phyloP scores from a whole-genome alignment of 768 basidiomycete species.

The Suillus sp. region DNA sequence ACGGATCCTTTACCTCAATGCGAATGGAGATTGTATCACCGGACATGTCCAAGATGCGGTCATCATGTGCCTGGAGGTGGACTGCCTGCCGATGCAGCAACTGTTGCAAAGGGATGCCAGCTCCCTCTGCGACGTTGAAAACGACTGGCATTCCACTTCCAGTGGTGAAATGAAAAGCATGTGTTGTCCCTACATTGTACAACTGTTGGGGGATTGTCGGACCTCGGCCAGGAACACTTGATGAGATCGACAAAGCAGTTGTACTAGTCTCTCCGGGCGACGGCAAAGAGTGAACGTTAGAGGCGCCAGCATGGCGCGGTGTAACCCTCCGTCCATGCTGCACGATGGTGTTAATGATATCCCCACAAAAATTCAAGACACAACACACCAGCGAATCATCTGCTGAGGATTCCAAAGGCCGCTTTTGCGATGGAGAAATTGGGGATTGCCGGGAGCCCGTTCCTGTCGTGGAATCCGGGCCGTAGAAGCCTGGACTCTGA shows the following conservation, averaged over 20 bases:
- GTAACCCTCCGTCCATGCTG: slow-evolving; percentile 24
- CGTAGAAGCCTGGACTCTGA: slow-evolving; percentile 9
- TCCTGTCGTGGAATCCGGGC: slow-evolving; percentile 10
- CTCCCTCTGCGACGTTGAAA: slow-evolving; percentile 57
- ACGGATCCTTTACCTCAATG: slow-evolving; percentile 50
- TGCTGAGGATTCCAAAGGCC: slow-evolving; percentile 18
- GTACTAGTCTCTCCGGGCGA: slow-evolving; percentile 4
- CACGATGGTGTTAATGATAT: slow-evolving; percentile 20
- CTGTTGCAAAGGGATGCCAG: slow-evolving; percentile 62
- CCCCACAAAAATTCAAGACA: slow-evolving; percentile 17
- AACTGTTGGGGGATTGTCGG: slow-evolving; percentile 26
- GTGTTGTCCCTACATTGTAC: slow-evolving; percentile 22
- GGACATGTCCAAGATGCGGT: slow-evolving; percentile 58
- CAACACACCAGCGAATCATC: slow-evolving; percentile 7
- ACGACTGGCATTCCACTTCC: slow-evolving; percentile 54
- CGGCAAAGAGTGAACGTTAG: slow-evolving; percentile 17
- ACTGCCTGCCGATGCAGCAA: slow-evolving; percentile 58
- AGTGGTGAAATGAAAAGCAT: slow-evolving; percentile 7
- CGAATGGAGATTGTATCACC: slow-evolving; percentile 79
- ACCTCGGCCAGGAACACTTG: slow-evolving; percentile 20
- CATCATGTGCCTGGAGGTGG: slow-evolving; percentile 55
- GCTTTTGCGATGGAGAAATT: slow-evolving; percentile 25
- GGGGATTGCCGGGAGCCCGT: slow-evolving; percentile 17
- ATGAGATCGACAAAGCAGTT: not conserved
- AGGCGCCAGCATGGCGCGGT: slow-evolving; percentile 20